Percentiles rank a stretch among this genome's conserved stretches.
These are phyloP conservation scores for Paecilomyces variotii DNA, from an alignment of 2,329 filamentous ascomycete genomes.

Conservation along the genomic window DNA sequence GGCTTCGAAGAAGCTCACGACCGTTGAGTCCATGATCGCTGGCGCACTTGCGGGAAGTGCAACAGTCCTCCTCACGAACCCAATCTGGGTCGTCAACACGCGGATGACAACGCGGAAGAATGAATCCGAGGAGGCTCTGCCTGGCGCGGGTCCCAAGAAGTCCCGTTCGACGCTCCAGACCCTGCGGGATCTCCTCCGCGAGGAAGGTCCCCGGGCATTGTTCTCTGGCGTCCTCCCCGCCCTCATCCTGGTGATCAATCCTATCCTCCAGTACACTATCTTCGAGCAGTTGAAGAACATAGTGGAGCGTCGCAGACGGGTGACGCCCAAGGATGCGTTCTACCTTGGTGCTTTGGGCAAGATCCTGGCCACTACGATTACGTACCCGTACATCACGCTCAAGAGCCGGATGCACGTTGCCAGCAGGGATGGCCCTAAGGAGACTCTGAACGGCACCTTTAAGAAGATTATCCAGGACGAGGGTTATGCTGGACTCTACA, in stretches of 20 bases:
- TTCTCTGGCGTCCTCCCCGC: conserved; percentile 92
- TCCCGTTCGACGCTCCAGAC: conserved; percentile 71
- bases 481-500: conserved; percentile 87
- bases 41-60: conserved; percentile 89
- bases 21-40: conserved; percentile 87
- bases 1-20: conserved; percentile 73
- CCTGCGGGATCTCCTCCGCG: conserved; percentile 66
- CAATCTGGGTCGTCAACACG: conserved; percentile 98
- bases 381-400: conserved; percentile 97
- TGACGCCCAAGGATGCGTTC: conserved; percentile 83
- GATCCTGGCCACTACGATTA: conserved; percentile 85
- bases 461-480: conserved; percentile 76
- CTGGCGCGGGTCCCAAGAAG: conserved; percentile 38
- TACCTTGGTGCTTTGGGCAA: conserved; percentile 88
- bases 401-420: conserved; percentile 98
- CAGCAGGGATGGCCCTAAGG: conserved; percentile 63
- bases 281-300: conserved; percentile 97
- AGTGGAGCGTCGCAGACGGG: conserved; percentile 65
- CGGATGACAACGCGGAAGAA: conserved; percentile 87
- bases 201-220: conserved; percentile 76
- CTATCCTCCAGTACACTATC: conserved; percentile 95
- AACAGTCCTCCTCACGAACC: conserved; percentile 93
- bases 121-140: conserved; percentile 37
- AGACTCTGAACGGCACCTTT: conserved; percentile 72
- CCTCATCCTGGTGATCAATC: conserved; percentile 91